A percentile compares a stretch with the other conserved stretches of the same genome.
Evolutionary conservation across 306 rosid species (phyloP).

Genomic region (Medicago truncatula): MtrunA17r5.0-ANR NC_053042.1:41003001-41003500

Average conservation of each 20-base stretch:
- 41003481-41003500: slow-evolving; percentile 86
- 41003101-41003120: slow-evolving; percentile 62
- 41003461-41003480: slow-evolving; percentile 85
- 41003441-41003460: slow-evolving; percentile 82
- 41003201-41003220: slow-evolving; percentile 83
- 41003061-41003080: background rate
- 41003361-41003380: slow-evolving; percentile 78
- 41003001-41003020: no score
- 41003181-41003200: slow-evolving; percentile 88
- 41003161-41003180: slow-evolving; percentile 76
- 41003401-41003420: slow-evolving; percentile 74
- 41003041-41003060: background rate
- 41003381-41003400: slow-evolving; percentile 71
- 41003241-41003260: slow-evolving; percentile 62
- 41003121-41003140: slow-evolving; percentile 87
- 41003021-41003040: background rate
- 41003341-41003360: slow-evolving; percentile 75
- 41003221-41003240: slow-evolving; percentile 61
- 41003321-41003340: slow-evolving; percentile 6
- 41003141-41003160: slow-evolving; percentile 82
- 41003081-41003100: background rate
- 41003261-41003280: no score
- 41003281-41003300: background rate
- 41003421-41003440: slow-evolving; percentile 87
- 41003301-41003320: slow-evolving; percentile 10